Base-by-base conservation (phyloP, 768 basidiomycete genomes). In the Rhizopogon roseolus region DNA sequence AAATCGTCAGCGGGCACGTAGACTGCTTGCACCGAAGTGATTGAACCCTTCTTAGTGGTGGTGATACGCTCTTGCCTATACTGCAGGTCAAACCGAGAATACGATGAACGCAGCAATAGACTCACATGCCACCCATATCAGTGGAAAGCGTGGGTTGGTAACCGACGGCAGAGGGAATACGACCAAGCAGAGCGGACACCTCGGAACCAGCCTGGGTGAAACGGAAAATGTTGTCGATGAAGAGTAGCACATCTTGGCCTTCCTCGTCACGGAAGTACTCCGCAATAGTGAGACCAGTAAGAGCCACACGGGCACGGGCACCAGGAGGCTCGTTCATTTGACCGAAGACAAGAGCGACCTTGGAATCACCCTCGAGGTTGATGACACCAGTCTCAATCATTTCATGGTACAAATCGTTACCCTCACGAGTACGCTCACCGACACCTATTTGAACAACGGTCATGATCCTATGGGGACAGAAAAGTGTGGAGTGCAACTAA, bases 151-250 rank as follows among this genome's bases (percentile, higher is more conserved):
- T 98, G 70, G 97, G 97, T 73, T 99, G 97, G 80, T 99, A 99
- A 85, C 97, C 97, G 83, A 99, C 97, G 60, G 97, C 97, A 63
- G 96, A 98, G 62, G 97, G 97, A 68, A 98, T 99, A 93, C 97
- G 97, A 82, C 97, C 97, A 62, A 98, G 90, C 65, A 99, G 76
- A 60, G 97, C 97, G 77, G 97, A 99, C 81, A 98, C 97, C 73
- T 98, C 97, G 60, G 97, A 99, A 87, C 97, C 97, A 67, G 97
- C 97, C 75, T 98, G 97, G 64, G 96, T 99, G 91, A 99, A 99
- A 71, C 97, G 95, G 97, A 99, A 99, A 78, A 99, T 99, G 86
- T 99, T 99, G 90, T 99, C 97, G 71, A 99, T 99, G 84, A 99
- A 99, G 70, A 99, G 87, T 71, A 99, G 83, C 81, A 99, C 97